A percentile compares a stretch with the other conserved stretches of the same genome.
These are phyloP conservation scores for Salix caprea DNA, from an alignment of 345 rosid species.

Conservation along the genomic window DNA sequence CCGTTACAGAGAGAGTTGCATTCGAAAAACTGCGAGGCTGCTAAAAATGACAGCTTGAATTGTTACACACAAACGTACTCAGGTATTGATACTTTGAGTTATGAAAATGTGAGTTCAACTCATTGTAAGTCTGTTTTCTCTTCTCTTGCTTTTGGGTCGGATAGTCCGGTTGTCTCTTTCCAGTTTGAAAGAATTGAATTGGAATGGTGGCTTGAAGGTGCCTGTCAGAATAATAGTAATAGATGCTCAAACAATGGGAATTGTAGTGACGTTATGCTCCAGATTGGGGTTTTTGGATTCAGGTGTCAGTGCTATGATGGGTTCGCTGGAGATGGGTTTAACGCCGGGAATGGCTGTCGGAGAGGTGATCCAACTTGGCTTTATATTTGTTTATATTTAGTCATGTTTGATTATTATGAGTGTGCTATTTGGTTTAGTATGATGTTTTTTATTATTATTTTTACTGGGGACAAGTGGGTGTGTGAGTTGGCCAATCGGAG, in stretches of 20 bases:
- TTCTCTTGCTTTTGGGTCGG: slow-evolving; percentile 41
- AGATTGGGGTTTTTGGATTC: slow-evolving; percentile 22
- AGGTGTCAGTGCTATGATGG: slow-evolving; percentile 57
- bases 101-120: slow-evolving; percentile 10
- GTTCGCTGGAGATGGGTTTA: slow-evolving; percentile 59
- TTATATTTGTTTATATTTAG: background rate
- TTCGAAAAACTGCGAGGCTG: slow-evolving; percentile 12
- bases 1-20: slow-evolving; percentile 21
- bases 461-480: slow-evolving; percentile 1
- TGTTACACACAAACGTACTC: slow-evolving; percentile 34
- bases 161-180: slow-evolving; percentile 22
- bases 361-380: slow-evolving; percentile 52
- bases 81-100: slow-evolving; percentile 19
- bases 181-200: slow-evolving; percentile 50
- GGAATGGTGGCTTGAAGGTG: slow-evolving; percentile 72
- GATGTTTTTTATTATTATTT: background rate
- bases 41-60: slow-evolving; percentile 28
- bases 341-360: slow-evolving; percentile 45
- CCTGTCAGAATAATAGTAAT: background rate
- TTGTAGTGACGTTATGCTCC: background rate
- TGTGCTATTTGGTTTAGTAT: background rate
- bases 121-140: slow-evolving; percentile 47
- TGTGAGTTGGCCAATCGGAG: slow-evolving; percentile 2
- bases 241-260: slow-evolving; percentile 35
- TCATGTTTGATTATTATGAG: background rate